A percentile compares a stretch with the other conserved stretches of the same genome.
Evolutionary conservation across 371 early-diverging fungal genomes (phyloP).

Genomic region (Nematocida major): DNA sequence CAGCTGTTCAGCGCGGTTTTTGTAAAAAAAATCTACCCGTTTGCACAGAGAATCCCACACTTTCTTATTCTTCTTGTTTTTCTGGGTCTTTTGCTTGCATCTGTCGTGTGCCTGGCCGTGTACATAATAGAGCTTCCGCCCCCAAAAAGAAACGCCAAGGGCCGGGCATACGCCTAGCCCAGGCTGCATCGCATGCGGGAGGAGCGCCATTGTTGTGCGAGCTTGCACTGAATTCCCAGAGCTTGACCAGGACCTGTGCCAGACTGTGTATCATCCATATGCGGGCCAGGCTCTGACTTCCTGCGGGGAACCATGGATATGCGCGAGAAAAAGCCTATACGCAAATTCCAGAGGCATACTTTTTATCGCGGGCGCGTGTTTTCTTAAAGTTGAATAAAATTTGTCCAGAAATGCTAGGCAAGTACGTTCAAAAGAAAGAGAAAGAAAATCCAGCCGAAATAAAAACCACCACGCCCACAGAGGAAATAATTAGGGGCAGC

Average conservation of each 20-base stretch:
- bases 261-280: too few relatives aligned
- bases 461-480: neutral
- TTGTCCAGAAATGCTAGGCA: neutral
- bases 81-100: neutral
- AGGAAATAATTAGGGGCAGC: neutral
- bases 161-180: too few relatives aligned
- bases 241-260: too few relatives aligned
- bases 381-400: too few relatives aligned
- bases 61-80: neutral
- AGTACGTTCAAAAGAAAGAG: slow-evolving; percentile 1
- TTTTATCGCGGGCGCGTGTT: too few relatives aligned
- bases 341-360: neutral
- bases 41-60: neutral
- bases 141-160: neutral
- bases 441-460: neutral
- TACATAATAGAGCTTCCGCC: neutral
- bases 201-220: too few relatives aligned
- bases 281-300: too few relatives aligned
- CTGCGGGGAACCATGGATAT: too few relatives aligned
- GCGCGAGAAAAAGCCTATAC: too few relatives aligned
- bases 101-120: neutral
- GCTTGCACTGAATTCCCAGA: too few relatives aligned
- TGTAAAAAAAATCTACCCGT: neutral
- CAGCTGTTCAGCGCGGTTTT: neutral
- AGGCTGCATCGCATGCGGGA: too few relatives aligned